phyloP scores from a whole-genome alignment of 1,284 basidiomycete genomes.

The Uromyces viciae-fabae region DNA sequence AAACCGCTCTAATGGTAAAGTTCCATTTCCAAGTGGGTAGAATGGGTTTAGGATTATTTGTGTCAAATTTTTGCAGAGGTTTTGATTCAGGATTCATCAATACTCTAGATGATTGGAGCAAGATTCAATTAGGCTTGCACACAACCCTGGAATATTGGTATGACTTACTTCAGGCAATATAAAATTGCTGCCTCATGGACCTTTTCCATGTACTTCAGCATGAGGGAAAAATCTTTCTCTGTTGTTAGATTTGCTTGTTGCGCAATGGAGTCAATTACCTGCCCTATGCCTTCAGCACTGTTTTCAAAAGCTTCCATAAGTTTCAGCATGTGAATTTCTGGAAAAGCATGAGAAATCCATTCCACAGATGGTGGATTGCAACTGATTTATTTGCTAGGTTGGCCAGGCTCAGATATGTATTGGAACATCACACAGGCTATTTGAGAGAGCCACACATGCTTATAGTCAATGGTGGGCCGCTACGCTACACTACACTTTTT shows the following conservation, averaged over 20 bases:
- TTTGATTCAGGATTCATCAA: background rate
- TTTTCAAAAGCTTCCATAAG: background rate
- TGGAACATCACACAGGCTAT: background rate
- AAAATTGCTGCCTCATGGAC: background rate
- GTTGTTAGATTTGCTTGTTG: background rate
- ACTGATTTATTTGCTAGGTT: background rate
- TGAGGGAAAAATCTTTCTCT: too few species aligned
- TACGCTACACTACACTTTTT: too few species aligned
- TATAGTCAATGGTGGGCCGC: too few species aligned
- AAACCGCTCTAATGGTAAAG: background rate
- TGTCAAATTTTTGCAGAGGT: background rate
- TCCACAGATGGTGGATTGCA: background rate
- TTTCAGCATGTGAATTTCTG: background rate
- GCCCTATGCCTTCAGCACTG: background rate
- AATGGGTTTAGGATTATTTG: background rate
- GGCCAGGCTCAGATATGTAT: background rate
- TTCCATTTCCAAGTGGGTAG: background rate
- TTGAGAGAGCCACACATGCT: background rate
- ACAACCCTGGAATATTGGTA: too few species aligned
- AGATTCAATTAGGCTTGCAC: too few species aligned
- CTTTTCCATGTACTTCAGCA: background rate
- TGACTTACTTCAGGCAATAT: background rate
- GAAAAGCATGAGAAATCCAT: background rate
- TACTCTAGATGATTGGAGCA: background rate
- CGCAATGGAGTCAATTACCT: background rate